A percentile compares a stretch with the other conserved stretches of the same genome.
phyloP scores from a whole-genome alignment of 148 eudicot genomes.

The Rhododendron griersonianum region DNA sequence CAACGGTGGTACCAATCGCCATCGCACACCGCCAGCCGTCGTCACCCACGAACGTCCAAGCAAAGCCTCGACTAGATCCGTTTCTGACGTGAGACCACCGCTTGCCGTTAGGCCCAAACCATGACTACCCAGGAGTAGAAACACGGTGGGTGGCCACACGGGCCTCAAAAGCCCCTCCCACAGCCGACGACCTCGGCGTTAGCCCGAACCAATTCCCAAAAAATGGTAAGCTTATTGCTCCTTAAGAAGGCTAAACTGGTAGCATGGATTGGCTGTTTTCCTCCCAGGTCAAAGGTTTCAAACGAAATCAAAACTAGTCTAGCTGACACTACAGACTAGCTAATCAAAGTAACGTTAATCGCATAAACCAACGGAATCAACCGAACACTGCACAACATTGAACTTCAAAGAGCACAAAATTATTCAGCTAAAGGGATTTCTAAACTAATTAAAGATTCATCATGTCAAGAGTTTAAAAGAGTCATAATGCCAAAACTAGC shows the following conservation, averaged over 20 bases:
- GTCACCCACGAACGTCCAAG: no score
- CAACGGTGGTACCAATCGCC: no score
- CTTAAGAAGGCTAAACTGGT: background rate
- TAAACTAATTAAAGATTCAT: background rate
- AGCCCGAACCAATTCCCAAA: no score
- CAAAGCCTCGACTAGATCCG: no score
- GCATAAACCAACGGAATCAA: background rate
- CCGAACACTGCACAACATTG: background rate
- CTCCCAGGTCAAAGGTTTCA: background rate
- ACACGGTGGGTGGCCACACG: no score
- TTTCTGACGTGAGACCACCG: no score
- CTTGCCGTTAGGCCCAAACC: no score
- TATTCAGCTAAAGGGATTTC: background rate
- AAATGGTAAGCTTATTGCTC: background rate
- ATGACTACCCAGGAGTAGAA: no score
- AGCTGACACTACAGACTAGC: background rate
- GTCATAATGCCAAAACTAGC: background rate
- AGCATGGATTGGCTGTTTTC: background rate
- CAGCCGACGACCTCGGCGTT: no score
- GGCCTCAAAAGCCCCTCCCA: no score
- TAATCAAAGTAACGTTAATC: background rate
- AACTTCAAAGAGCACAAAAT: background rate
- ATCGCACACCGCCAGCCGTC: no score
- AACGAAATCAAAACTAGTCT: background rate
- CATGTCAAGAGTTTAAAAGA: background rate